A percentile compares a stretch with the other conserved stretches of the same genome.
Evolutionary conservation across 306 rosid species (phyloP).

Genomic region (Crotalaria pallida): DNA sequence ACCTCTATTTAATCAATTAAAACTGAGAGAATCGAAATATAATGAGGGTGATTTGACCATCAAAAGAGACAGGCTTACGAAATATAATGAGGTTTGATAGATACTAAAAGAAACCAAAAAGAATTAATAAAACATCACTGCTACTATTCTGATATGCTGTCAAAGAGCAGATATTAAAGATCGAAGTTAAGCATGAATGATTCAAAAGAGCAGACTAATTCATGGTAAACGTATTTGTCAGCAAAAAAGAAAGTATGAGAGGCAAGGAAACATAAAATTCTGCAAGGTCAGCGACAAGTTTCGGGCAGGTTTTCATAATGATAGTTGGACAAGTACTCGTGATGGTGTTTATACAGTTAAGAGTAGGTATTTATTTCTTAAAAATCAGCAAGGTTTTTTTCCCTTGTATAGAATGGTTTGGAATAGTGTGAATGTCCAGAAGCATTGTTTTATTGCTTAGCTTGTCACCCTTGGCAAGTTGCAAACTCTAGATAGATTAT

Average conservation of each 20-base stretch:
- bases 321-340: too few species aligned
- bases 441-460: too few species aligned
- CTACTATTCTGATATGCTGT: not conserved
- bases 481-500: too few species aligned
- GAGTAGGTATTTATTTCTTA: too few species aligned
- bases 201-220: not conserved
- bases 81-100: conserved; percentile 65
- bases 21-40: not conserved
- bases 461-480: too few species aligned
- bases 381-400: too few species aligned
- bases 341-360: too few species aligned
- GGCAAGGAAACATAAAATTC: not conserved
- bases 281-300: too few species aligned
- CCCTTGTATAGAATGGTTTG: too few species aligned
- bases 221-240: not conserved
- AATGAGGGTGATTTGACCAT: not conserved
- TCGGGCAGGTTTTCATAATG: too few species aligned
- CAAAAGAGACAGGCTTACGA: conserved; percentile 44
- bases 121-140: not conserved
- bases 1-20: not conserved
- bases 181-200: not conserved
- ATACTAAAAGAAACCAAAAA: conserved; percentile 52
- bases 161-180: conserved; percentile 4
- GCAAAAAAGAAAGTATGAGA: not conserved
- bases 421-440: too few species aligned